These are phyloP conservation scores for Podosphaera xanthii DNA, from an alignment of 2,329 filamentous ascomycete species.

Conservation along the genomic window DNA sequence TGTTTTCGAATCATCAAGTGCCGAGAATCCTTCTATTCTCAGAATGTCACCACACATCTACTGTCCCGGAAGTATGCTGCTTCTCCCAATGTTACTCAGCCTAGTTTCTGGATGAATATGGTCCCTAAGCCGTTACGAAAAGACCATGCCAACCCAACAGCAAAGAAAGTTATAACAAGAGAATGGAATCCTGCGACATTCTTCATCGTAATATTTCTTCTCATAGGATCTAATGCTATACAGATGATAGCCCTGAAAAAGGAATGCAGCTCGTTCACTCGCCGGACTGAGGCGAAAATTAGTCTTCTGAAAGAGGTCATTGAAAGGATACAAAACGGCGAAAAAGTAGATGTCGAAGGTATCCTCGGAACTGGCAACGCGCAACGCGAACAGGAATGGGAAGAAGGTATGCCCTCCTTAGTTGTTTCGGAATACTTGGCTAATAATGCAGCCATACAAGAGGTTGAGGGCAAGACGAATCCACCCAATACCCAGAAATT, in stretches of 20 bases:
- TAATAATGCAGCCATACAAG: slow-evolving; percentile 29
- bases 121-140: slow-evolving; percentile 44
- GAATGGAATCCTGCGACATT: slow-evolving; percentile 66
- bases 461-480: slow-evolving; percentile 29
- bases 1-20: too few relatives aligned
- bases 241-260: slow-evolving; percentile 68
- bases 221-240: slow-evolving; percentile 91
- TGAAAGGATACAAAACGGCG: slow-evolving; percentile 43
- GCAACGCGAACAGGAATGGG: slow-evolving; percentile 64
- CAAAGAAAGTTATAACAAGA: slow-evolving; percentile 26
- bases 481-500: slow-evolving; percentile 1
- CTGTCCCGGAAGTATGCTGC: too few relatives aligned
- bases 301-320: slow-evolving; percentile 52
- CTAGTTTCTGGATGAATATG: slow-evolving; percentile 41
- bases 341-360: slow-evolving; percentile 68
- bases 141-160: slow-evolving; percentile 17
- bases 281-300: slow-evolving; percentile 61
- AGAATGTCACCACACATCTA: too few relatives aligned
- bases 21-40: too few relatives aligned
- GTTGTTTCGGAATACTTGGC: too few relatives aligned
- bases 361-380: slow-evolving; percentile 57
- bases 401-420: slow-evolving; percentile 37
- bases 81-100: slow-evolving; percentile 6
- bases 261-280: slow-evolving; percentile 47
- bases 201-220: slow-evolving; percentile 57